Evolutionary conservation across 176 grass and related monocot species (phyloP), one percentile per base, ranked within the genome.

Genomic region (Dendrocalamus sinicus): DNA sequence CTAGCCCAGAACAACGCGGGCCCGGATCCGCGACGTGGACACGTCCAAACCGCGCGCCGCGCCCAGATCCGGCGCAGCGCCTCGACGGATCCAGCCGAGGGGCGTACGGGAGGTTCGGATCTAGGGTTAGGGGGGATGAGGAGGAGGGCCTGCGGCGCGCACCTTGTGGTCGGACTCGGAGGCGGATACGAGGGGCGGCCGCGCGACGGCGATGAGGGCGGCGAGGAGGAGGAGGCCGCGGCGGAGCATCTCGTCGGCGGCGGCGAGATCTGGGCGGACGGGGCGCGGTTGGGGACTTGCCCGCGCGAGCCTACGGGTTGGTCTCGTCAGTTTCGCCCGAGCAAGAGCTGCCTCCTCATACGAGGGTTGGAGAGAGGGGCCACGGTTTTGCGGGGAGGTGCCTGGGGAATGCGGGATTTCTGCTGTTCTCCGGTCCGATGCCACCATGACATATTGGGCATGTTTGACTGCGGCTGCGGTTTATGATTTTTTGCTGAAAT

Each of bases 131-230:
- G 61, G 16, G 2, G 66, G 22, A 2, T n/a, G 13, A 30, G 39
- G 14, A 11, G 0, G 28, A 22, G 23, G 47, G 10, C 20, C 8
- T 5, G 46, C 22, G 12, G 57, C 14, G 55, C 75, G 77, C 76
- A 98, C 96, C 96, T 98, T 92, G 88, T 87, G 91, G 73, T 98
- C 93, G 64, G 89, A 87, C 77, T 94, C 95, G 67, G 87, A 94
- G 87, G 90, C 90, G 80, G 69, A 86, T 24, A 90, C 69, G 69
- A 77, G 35, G 45, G 79, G 88, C 40, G 22, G 44, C 41, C 19
- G 40, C 10, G 70, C 62, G 30, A 81, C 62, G 53, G 76, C n/a
- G 70, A 91, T 32, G 32, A 91, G 52, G 32, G 44, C 30, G 4
- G 32, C 50, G 68, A 15, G 12, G 60, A n/a, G 24, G 78, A 87